Evolutionary conservation across 2,329 filamentous ascomycete species (phyloP).

Genomic region (Pestalotiopsis sp.): DNA sequence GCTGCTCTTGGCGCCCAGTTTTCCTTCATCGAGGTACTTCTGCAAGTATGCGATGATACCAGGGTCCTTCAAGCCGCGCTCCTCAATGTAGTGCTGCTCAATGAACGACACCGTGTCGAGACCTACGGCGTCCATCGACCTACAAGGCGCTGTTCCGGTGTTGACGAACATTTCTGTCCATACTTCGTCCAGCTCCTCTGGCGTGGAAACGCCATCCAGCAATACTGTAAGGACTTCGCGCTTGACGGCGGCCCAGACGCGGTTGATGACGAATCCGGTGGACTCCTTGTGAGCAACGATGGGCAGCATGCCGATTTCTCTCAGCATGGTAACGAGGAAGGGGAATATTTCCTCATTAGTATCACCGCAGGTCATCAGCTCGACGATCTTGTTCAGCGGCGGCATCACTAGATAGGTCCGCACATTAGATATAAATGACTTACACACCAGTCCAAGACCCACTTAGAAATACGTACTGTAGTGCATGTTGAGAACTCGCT

Average conservation of each 20-base stretch:
- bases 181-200: slow-evolving; percentile 34
- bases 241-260: slow-evolving; percentile 39
- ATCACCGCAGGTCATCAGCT: slow-evolving; percentile 37
- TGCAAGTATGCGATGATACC: slow-evolving; percentile 26
- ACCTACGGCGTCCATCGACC: slow-evolving; percentile 37
- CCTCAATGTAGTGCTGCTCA: slow-evolving; percentile 25
- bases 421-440: not conserved
- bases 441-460: not conserved
- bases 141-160: slow-evolving; percentile 31
- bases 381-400: slow-evolving; percentile 33
- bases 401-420: slow-evolving; percentile 26
- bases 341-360: slow-evolving; percentile 31
- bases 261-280: slow-evolving; percentile 37
- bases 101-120: slow-evolving; percentile 34
- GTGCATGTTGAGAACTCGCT: slow-evolving; percentile 36
- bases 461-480: slow-evolving; percentile 22
- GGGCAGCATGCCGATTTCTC: slow-evolving; percentile 30
- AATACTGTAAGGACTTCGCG: slow-evolving; percentile 35
- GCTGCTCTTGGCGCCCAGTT: slow-evolving; percentile 33
- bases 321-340: slow-evolving; percentile 30
- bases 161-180: slow-evolving; percentile 33
- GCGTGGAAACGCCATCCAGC: slow-evolving; percentile 33
- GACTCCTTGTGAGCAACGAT: slow-evolving; percentile 31
- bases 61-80: slow-evolving; percentile 17
- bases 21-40: slow-evolving; percentile 28